Evolutionary conservation across 768 basidiomycete species (phyloP), one percentile per base, ranked within the genome.

Genomic region (Trichaptum fuscoviolaceum): DNA sequence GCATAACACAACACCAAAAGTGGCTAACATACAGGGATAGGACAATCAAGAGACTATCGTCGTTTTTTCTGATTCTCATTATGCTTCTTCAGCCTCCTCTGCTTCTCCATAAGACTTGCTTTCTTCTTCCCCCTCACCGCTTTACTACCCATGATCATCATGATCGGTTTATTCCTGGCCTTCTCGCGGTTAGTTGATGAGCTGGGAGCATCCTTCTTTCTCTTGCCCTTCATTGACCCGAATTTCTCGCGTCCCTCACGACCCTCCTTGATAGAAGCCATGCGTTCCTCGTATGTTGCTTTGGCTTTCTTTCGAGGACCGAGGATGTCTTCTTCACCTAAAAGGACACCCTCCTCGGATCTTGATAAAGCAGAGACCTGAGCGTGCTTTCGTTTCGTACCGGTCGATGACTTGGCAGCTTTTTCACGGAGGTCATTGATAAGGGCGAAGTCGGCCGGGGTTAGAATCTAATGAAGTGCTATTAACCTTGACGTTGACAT

Each of bases 181-280:
- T 97, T 97, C 79, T 96, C 93, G 73, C 87, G 83, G 76, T 97
- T 97, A 35, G 95, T 96, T 65, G 91, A 88, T 73, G 92, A 93
- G 76, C 92, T 94, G 67, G 89, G 87, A 12, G 80, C 77, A 36
- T 82, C 92, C 75, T 93, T 94, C 67, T 87, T 93, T 78, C 92
- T 91, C 81, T 96, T 95, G n/a, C 94, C 95, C 79, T 91, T 96
- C 70, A 85, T 78, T 52, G 91, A 92, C 24, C 92, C 92, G 74
- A 88, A 97, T 79, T 96, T 96, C 75, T 96, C 96, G 62, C 96
- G 84, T 0, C 95, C 96, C 76, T 99, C 96, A 52, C 96, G 85
- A 0, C 96, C 96, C 74, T 94, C 93, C 73, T 91, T 87, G 69
- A 98, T 91, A 8, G 89, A 91, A 5, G 92, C 96, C 77, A 99